Percentiles rank a stretch among this genome's conserved stretches.
Conservation (phyloP, 2,329 filamentous ascomycete species). For the Hirsutella minnesotensis region DNA sequence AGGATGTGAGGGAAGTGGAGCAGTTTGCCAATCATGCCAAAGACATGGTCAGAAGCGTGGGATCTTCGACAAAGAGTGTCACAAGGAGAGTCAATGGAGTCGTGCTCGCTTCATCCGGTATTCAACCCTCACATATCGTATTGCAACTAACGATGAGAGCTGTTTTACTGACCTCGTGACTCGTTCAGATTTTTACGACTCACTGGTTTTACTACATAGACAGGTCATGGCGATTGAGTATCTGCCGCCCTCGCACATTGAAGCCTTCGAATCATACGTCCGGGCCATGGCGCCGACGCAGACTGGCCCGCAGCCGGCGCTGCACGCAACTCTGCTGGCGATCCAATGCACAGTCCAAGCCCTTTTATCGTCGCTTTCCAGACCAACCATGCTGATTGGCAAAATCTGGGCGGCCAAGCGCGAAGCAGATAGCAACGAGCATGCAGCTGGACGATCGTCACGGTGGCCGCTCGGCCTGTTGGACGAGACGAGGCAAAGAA, state of each 20-base stretch:
- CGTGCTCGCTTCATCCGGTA: constrained; percentile 51
- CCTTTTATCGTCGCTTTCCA: constrained; percentile 65
- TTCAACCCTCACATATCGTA: too few species aligned
- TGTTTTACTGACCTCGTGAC: too few species aligned
- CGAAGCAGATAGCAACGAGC: constrained; percentile 65
- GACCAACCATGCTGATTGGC: constrained; percentile 66
- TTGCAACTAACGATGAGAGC: too few species aligned
- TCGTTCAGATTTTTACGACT: constrained; percentile 54
- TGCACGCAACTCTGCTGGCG: constrained; percentile 67
- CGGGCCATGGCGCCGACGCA: constrained; percentile 54
- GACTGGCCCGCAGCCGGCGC: constrained; percentile 57
- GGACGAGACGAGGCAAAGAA: constrained; percentile 74
- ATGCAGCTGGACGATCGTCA: constrained; percentile 60
- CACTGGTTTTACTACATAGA: constrained; percentile 42
- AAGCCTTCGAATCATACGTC: constrained; percentile 63
- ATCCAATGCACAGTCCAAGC: constrained; percentile 78
- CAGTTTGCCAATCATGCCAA: constrained; percentile 85
- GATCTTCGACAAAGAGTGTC: constrained; percentile 70
- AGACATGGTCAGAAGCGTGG: constrained; percentile 78
- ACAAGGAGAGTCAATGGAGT: constrained; percentile 68
- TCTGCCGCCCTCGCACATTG: constrained; percentile 55
- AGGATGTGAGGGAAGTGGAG: constrained; percentile 78
- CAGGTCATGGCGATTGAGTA: constrained; percentile 47
- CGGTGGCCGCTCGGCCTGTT: constrained; percentile 73
- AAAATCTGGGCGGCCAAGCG: constrained; percentile 65